These are phyloP conservation scores for Mortierella sp. DNA, from an alignment of 371 early-diverging fungal species.

Conservation along the genomic window DNA sequence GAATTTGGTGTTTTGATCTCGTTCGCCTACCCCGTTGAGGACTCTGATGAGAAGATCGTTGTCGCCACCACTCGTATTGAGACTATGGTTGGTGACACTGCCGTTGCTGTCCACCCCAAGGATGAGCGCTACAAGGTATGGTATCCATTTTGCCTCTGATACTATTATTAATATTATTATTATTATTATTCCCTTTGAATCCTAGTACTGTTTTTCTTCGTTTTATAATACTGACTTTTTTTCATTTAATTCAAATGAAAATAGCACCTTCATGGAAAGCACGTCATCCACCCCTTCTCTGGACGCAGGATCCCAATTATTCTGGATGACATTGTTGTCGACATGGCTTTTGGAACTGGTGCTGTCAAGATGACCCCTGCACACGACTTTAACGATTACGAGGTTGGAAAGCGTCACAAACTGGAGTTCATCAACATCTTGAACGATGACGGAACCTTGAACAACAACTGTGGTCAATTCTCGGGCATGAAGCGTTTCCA, in stretches of 20 bases:
- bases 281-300: slow-evolving; percentile 96
- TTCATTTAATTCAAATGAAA: neutral
- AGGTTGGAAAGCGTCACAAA: slow-evolving; percentile 95
- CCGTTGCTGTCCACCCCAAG: slow-evolving; percentile 94
- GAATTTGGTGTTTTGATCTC: slow-evolving; percentile 98
- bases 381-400: slow-evolving; percentile 99
- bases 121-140: slow-evolving; percentile 78
- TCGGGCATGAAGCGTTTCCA: slow-evolving; percentile 96
- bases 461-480: slow-evolving; percentile 90
- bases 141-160: neutral
- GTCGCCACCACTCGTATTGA: slow-evolving; percentile 99
- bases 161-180: slow-evolving; percentile 7
- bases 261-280: slow-evolving; percentile 91
- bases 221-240: slow-evolving; percentile 3
- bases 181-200: neutral
- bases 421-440: slow-evolving; percentile 95
- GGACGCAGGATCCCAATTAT: slow-evolving; percentile 93
- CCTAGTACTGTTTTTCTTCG: neutral
- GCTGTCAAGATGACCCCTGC: slow-evolving; percentile 99
- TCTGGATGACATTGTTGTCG: slow-evolving; percentile 92
- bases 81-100: slow-evolving; percentile 99
- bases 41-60: slow-evolving; percentile 85
- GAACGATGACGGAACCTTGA: slow-evolving; percentile 96
- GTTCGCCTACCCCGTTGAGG: slow-evolving; percentile 92
- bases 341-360: slow-evolving; percentile 98